phyloP scores from a whole-genome alignment of 177 flowering plant genomes.

The Vitis hybrid region DNA sequence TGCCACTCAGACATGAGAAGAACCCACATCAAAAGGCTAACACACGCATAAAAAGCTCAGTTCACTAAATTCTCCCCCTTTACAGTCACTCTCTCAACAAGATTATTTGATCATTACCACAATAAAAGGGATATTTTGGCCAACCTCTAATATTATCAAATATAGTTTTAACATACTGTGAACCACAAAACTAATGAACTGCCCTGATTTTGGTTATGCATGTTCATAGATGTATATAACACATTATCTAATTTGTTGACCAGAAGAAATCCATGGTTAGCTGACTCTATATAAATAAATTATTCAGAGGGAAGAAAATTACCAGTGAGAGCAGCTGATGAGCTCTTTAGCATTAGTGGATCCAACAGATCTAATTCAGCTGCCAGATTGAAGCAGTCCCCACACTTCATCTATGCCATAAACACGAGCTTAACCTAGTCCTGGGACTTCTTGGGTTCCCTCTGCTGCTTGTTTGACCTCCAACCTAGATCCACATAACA shows the following conservation, averaged over 20 bases:
- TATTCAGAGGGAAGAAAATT: slow-evolving; percentile 6
- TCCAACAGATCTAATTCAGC: slow-evolving; percentile 76
- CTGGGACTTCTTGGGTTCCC: slow-evolving; percentile 63
- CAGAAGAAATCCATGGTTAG: too few species aligned
- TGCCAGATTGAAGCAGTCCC: slow-evolving; percentile 60
- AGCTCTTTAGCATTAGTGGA: slow-evolving; percentile 76
- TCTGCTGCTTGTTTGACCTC: slow-evolving; percentile 83
- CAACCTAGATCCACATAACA: slow-evolving; percentile 48
- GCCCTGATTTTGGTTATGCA: too few species aligned
- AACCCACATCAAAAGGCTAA: too few species aligned
- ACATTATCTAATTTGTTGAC: too few species aligned
- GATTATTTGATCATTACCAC: background rate
- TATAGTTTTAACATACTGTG: too few species aligned
- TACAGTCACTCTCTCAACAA: slow-evolving; percentile 58
- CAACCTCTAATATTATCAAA: too few species aligned
- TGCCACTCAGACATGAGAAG: too few species aligned
- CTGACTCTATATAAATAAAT: too few species aligned
- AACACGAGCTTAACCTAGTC: slow-evolving; percentile 70
- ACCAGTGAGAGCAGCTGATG: slow-evolving; percentile 97
- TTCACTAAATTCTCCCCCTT: slow-evolving; percentile 60
- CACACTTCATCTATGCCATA: slow-evolving; percentile 64
- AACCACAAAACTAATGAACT: too few species aligned
- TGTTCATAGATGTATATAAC: too few species aligned
- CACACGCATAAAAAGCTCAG: too few species aligned
- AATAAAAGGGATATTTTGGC: background rate